Percentiles rank a stretch among this genome's conserved stretches.
Evolutionary conservation across 2,329 filamentous ascomycete genomes (phyloP).

Genomic region (Botryotinia calthae): DNA sequence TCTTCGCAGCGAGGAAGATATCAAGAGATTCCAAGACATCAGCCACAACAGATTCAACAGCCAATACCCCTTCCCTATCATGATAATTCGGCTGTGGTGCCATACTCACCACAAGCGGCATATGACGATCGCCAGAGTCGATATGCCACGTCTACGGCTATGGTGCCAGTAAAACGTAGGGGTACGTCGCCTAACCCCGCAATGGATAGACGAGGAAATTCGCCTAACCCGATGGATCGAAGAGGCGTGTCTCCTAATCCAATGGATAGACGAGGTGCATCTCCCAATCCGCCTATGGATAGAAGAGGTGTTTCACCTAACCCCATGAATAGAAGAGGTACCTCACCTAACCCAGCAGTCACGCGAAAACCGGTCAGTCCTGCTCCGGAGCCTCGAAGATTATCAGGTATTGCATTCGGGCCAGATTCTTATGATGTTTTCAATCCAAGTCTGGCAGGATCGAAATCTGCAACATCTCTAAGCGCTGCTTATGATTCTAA

Average conservation of each 20-base stretch:
- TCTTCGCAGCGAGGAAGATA: conserved; percentile 44
- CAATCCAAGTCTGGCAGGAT: conserved; percentile 54
- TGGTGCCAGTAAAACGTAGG: conserved; percentile 30
- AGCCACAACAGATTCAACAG: conserved; percentile 31
- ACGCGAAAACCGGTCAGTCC: conserved; percentile 74
- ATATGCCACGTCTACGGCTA: conserved; percentile 37
- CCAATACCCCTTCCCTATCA: conserved; percentile 33
- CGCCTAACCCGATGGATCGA: conserved; percentile 30
- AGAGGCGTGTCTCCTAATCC: conserved; percentile 34
- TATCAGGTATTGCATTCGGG: conserved; percentile 66
- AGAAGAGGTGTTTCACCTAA: conserved; percentile 34
- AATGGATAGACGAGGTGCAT: conserved; percentile 28
- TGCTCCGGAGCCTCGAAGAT: conserved; percentile 54
- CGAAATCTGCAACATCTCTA: conserved; percentile 34
- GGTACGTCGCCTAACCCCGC: conserved; percentile 33
- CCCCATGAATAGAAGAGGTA: conserved; percentile 56
- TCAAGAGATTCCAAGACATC: conserved; percentile 27
- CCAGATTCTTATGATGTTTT: conserved; percentile 74
- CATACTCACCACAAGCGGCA: conserved; percentile 30
- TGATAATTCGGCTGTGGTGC: conserved; percentile 26
- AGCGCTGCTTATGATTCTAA: conserved; percentile 35
- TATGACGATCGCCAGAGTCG: conserved; percentile 36
- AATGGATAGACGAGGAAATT: conserved; percentile 28
- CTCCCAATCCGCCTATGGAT: conserved; percentile 29
- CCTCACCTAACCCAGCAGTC: conserved; percentile 42